Evolutionary conservation across 805 yeast genomes (phyloP), one percentile per base, ranked within the genome.

Genomic region (Teunomyces tritomae): DNA sequence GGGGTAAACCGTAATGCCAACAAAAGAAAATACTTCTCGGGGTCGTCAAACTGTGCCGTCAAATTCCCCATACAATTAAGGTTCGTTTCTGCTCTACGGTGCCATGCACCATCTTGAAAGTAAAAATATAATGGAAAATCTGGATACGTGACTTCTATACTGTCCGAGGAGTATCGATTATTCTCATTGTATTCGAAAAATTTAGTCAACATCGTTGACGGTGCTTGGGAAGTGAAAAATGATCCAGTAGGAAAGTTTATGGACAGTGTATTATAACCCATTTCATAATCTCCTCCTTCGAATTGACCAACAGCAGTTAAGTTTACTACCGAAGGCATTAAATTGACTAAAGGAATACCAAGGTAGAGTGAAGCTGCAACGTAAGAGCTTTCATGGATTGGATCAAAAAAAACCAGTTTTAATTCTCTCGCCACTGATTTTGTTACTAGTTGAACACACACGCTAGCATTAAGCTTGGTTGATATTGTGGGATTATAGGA

Each of bases 271-370:
- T 48, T 51, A 10, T 48, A 43, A 29, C 40, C 45, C 14, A 45
- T 24, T 28, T 43, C 44, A 5, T 32, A 36, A 11, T 44, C 51
- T 24, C 36, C 61, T 2, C 53, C 56, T 2, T 57, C 63, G 11
- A 55, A 59, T n/a, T 57, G 62, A 10, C 48, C 51, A 17, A 37
- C 11, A 8, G 14, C 40, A 3, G 40, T 20, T 26, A 37, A 13
- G 20, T n/a, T 24, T 7, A 37, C 27, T 5, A 37, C 29, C 3
- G 40, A 37, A n/a, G 40, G 40, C 9, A 26, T 26, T 16, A 37
- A 24, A 37, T 29, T 37, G n/a, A 37, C 40, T n/a, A 37, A 6
- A n/a, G 40, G 17, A 37, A 37, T 24, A 6, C 27, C 27, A 11
- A 37, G 14, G 28, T 37, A 37, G n/a, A 37, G 26, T 3, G 40